Conservation (phyloP, 352 stramenopile genomes). For the Phytophthora idaei region DNA sequence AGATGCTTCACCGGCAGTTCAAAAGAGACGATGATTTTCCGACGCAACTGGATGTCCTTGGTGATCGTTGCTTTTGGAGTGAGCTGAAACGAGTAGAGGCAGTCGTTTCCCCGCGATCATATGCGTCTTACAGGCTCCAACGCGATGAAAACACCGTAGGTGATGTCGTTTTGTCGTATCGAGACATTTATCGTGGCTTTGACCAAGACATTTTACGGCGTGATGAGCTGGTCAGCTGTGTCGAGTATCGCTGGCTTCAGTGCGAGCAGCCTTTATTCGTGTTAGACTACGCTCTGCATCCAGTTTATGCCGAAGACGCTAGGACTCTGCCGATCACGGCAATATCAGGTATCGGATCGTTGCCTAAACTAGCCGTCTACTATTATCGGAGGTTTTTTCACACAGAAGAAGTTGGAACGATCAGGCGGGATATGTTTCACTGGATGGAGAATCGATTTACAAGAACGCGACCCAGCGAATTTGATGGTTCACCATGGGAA, state of each 20-base stretch:
- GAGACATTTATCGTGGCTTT: neutral
- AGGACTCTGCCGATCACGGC: neutral
- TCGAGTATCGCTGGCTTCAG: neutral
- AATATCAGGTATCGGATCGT: neutral
- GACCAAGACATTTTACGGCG: neutral
- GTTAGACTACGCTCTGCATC: neutral
- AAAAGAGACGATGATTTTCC: neutral
- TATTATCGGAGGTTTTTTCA: constrained; percentile 4
- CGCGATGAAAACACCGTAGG: neutral
- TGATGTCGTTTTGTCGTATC: neutral
- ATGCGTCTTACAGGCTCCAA: neutral
- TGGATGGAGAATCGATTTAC: constrained; percentile 1
- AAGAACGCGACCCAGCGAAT: neutral
- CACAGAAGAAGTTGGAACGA: neutral
- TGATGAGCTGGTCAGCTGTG: neutral
- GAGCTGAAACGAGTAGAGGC: neutral
- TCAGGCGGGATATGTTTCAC: neutral
- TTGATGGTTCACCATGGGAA: neutral
- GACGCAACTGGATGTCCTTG: neutral
- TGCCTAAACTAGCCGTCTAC: neutral
- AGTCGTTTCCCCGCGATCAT: neutral
- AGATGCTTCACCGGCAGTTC: neutral
- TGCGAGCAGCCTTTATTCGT: neutral
- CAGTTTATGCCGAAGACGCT: neutral
- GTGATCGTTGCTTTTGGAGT: neutral